Base-by-base conservation (phyloP, 768 basidiomycete genomes). In the Daedalea quercina region DNA sequence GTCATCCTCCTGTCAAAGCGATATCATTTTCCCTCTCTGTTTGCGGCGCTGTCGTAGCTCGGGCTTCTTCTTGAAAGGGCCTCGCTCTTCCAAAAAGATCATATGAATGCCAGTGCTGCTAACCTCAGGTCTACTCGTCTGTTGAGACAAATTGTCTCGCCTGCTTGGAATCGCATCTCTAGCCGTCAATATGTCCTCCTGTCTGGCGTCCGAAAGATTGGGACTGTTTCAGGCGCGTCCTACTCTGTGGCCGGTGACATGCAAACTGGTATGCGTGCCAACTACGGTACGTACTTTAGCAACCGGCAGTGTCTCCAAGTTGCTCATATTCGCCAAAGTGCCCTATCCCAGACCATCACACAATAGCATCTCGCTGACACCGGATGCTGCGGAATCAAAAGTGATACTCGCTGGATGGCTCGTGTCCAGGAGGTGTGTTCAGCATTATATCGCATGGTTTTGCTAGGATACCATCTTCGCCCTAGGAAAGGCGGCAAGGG, bases 371-470 rank as follows among this genome's bases (percentile, higher is more conserved):
- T 56, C 58, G 15, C 45, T 66, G 47, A 52, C 55, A 19, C 34
- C 56, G 33, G 50, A 23, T 3, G 55, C 63, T 47, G 62, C 51
- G 3, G 64, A 54, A 19, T 45, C 54, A 22, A 63, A 63, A 54
- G 90, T 94, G 55, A 76, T 86, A 54, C 73, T 97, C 33, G 75
- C 85, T 22, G 94, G 94, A 31, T 90, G 87, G 85, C 72, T 95
- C 53, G 82, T 87, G 59, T 79, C 84, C 52, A 86, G 85, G 70
- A 81, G 92, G 90, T 92, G 70, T 70, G 78, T 72, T n/a, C n/a
- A n/a, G n/a, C 54, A 31, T 31, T 45, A 63, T 63, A 54, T 22
- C n/a, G 19, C 7, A 37, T 28, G 34, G 25, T 31, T 31, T 6
- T 47, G 15, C 33, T 9, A 22, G n/a, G 25, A 47, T 6, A 37